Evolutionary conservation across 140 eudicot genomes (phyloP).

Genomic region (Ambrosia hybrid): DNA sequence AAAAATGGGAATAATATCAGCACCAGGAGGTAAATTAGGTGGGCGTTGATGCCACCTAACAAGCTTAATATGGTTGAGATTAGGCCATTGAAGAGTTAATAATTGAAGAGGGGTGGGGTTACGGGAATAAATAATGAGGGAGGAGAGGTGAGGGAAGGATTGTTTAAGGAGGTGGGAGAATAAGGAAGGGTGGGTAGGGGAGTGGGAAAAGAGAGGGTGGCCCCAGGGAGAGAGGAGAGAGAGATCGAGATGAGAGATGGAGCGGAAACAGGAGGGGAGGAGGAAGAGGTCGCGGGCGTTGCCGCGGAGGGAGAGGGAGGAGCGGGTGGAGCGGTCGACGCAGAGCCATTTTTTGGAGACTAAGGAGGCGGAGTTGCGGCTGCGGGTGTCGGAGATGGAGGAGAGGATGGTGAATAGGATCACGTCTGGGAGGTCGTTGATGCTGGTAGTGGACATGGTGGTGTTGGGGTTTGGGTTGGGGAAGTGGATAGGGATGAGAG

Average conservation of each 20-base stretch:
- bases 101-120: conserved; percentile 37
- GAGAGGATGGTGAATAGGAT: conserved; percentile 67
- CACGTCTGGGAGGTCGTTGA: conserved; percentile 86
- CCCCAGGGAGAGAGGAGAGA: conserved; percentile 98
- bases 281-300: conserved; percentile 70
- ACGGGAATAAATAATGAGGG: conserved; percentile 66
- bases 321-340: conserved; percentile 75
- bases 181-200: conserved; percentile 29
- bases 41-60: conserved; percentile 97
- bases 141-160: conserved; percentile 51
- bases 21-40: conserved; percentile 39
- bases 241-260: conserved; percentile 66
- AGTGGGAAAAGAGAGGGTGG: conserved; percentile 44
- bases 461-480: background rate
- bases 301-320: conserved; percentile 76
- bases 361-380: conserved; percentile 74
- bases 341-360: conserved; percentile 73
- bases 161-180: conserved; percentile 47
- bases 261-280: conserved; percentile 65
- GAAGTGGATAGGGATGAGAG: conserved; percentile 10
- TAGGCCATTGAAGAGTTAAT: conserved; percentile 49
- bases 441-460: conserved; percentile 24
- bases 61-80: conserved; percentile 47
- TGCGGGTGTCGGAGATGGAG: conserved; percentile 58
- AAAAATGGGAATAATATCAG: conserved; percentile 52